These are phyloP conservation scores for Erythrophleum ivorense DNA, from an alignment of 331 rosid genomes.

Conservation along the genomic window DNA sequence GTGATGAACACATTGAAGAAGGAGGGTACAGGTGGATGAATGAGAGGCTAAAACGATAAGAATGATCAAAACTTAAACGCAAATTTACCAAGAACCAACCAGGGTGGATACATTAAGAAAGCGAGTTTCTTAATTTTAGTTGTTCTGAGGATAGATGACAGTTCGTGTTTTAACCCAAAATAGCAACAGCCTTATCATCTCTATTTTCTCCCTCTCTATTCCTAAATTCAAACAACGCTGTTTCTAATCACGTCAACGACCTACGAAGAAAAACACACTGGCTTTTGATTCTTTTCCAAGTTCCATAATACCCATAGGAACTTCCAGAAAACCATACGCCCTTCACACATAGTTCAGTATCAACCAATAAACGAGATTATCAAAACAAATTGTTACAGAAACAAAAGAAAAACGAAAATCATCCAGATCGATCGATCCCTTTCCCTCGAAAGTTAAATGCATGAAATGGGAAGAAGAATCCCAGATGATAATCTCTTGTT, in stretches of 20 bases:
- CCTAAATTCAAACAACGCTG: slow-evolving; percentile 64
- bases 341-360: slow-evolving; percentile 8
- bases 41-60: no score
- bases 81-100: no score
- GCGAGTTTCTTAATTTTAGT: background rate
- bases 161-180: slow-evolving; percentile 18
- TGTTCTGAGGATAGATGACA: background rate
- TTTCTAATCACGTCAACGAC: slow-evolving; percentile 41
- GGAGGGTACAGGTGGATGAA: no score
- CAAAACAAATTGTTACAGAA: background rate
- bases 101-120: no score
- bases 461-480: slow-evolving; percentile 69
- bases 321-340: slow-evolving; percentile 13
- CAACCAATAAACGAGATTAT: background rate
- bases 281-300: slow-evolving; percentile 27
- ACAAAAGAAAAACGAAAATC: background rate
- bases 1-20: no score
- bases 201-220: slow-evolving; percentile 31
- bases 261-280: background rate
- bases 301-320: slow-evolving; percentile 18
- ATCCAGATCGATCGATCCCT: background rate
- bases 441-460: slow-evolving; percentile 15
- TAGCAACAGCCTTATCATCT: background rate
- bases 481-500: slow-evolving; percentile 47
- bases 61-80: no score